phyloP scores from a whole-genome alignment of 73 alveolate genomes.

The Durusdinium trenchii region DNA sequence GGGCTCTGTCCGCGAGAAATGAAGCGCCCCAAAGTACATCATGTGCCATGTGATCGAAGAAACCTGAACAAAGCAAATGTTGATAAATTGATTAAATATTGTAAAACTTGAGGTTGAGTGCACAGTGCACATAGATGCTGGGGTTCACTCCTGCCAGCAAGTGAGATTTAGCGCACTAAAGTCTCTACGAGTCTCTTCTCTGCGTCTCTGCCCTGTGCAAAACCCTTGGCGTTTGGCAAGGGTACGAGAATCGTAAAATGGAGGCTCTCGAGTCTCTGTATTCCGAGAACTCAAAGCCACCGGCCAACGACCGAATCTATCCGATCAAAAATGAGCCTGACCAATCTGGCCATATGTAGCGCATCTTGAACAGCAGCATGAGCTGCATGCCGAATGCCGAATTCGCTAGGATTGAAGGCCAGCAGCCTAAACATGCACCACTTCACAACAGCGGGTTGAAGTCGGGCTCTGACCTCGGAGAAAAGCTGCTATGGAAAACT shows the following conservation, averaged over 20 bases:
- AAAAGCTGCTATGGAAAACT: background rate
- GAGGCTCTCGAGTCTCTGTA: background rate
- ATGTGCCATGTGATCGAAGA: no score
- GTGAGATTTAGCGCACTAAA: constrained; percentile 40
- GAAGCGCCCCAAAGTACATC: no score
- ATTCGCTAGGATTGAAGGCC: constrained; percentile 19
- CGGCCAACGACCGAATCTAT: background rate
- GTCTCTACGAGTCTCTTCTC: no score
- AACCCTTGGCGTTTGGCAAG: constrained; percentile 55
- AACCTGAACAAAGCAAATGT: no score
- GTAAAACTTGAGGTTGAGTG: no score
- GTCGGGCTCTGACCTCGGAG: constrained; percentile 47
- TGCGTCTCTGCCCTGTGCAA: background rate
- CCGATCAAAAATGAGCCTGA: background rate
- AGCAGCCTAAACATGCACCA: background rate
- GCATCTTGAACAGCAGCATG: no score
- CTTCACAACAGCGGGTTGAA: constrained; percentile 50
- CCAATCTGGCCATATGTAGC: background rate
- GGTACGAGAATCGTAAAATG: background rate
- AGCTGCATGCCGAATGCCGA: constrained; percentile 29
- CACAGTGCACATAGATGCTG: constrained; percentile 34
- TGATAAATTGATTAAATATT: no score
- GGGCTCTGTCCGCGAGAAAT: no score
- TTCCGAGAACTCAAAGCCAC: constrained; percentile 17
- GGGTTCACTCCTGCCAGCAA: constrained; percentile 48